These are phyloP conservation scores for Onygena corvina DNA, from an alignment of 2,329 filamentous ascomycete species.

Conservation along the genomic window DNA sequence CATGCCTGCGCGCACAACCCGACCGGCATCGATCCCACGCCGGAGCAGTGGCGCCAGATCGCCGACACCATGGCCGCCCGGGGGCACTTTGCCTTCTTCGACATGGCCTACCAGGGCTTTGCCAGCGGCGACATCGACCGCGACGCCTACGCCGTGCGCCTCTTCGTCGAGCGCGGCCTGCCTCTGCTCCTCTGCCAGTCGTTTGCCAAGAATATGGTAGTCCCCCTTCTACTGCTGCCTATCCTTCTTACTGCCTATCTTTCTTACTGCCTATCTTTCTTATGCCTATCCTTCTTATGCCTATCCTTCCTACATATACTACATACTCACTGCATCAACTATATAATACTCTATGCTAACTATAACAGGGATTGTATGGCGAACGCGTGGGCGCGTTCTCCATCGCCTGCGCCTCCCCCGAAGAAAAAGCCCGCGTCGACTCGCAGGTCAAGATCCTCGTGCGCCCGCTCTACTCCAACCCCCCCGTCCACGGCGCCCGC, in stretches of 20 bases:
- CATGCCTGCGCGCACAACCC: conserved; percentile 98
- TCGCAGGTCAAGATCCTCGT: conserved; percentile 98
- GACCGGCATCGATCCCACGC: conserved; percentile 85
- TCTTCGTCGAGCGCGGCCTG: conserved; percentile 90
- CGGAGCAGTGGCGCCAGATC: conserved; percentile 86
- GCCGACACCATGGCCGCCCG: conserved; percentile 73
- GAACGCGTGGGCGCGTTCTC: conserved; percentile 97
- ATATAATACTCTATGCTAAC: not conserved
- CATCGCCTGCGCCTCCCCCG: conserved; percentile 68
- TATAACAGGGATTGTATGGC: conserved; percentile 72
- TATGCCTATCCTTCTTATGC: too few relatives aligned
- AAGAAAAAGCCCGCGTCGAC: conserved; percentile 91
- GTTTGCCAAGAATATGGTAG: conserved; percentile 98
- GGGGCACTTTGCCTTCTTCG: conserved; percentile 91
- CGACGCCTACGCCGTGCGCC: conserved; percentile 83
- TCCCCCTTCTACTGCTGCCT: conserved; percentile 14
- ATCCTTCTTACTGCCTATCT: not conserved
- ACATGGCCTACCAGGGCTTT: conserved; percentile 99
- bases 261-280: not conserved
- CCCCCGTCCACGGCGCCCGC: conserved; percentile 88
- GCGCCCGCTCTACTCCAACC: conserved; percentile 95
- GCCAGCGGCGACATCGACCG: conserved; percentile 82
- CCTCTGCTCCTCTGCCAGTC: conserved; percentile 79
- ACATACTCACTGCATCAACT: too few relatives aligned
- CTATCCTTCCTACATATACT: too few relatives aligned